These are phyloP conservation scores for Agaricus blazei DNA, from an alignment of 768 basidiomycete species.

Conservation along the genomic window DNA sequence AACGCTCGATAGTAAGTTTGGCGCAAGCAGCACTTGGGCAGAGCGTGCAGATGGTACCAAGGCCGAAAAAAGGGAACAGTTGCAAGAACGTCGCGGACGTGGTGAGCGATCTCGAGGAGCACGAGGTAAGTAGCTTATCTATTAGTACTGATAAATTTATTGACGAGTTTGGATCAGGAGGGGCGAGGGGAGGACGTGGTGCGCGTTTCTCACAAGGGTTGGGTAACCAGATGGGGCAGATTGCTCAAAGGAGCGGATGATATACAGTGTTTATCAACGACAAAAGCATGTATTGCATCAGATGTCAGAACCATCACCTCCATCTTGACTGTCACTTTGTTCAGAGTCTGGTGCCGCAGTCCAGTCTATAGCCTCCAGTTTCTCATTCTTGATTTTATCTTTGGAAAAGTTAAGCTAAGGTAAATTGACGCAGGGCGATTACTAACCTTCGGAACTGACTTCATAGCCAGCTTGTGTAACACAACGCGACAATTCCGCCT, in stretches of 20 bases:
- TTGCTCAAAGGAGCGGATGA: constrained; percentile 18
- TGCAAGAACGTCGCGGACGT: constrained; percentile 71
- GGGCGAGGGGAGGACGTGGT: constrained; percentile 63
- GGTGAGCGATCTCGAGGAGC: constrained; percentile 63
- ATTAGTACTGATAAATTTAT: neutral
- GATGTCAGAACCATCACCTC: neutral
- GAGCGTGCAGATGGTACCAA: constrained; percentile 67
- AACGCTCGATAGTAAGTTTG: constrained; percentile 78
- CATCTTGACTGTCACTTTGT: constrained; percentile 11
- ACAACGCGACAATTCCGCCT: constrained; percentile 62
- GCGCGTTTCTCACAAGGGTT: constrained; percentile 80
- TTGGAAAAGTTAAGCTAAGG: neutral
- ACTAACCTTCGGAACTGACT: constrained; percentile 54
- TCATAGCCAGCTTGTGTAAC: constrained; percentile 79
- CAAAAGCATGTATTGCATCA: neutral
- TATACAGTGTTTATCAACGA: neutral
- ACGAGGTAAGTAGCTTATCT: constrained; percentile 40
- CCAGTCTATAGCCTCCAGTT: constrained; percentile 33
- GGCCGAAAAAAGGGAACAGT: constrained; percentile 77
- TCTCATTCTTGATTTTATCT: constrained; percentile 50
- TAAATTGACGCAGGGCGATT: neutral
- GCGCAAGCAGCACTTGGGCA: constrained; percentile 56
- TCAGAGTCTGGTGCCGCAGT: constrained; percentile 20
- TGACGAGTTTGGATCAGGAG: constrained; percentile 32
- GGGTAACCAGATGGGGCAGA: constrained; percentile 66